These are phyloP conservation scores for Acanthamoeba triangularis DNA, from an alignment of 208 protist species.

Conservation along the genomic window DNA sequence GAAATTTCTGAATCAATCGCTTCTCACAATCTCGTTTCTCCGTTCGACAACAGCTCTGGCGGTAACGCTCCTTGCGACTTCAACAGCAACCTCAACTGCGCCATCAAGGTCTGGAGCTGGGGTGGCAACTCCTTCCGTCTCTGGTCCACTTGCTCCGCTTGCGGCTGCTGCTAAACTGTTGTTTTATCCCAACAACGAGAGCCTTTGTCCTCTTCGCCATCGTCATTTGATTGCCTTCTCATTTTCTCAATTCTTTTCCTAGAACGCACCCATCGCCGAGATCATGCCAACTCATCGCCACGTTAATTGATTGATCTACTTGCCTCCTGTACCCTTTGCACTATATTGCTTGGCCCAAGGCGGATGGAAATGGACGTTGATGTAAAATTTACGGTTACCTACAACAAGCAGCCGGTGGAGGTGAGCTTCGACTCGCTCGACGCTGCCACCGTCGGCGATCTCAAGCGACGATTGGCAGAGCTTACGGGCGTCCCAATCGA, in stretches of 20 bases:
- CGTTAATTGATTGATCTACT: background rate
- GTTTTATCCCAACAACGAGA: background rate
- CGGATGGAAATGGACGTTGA: background rate
- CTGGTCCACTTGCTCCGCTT: slow-evolving; percentile 40
- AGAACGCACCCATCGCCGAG: background rate
- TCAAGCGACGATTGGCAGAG: slow-evolving; percentile 12
- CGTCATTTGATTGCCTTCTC: background rate
- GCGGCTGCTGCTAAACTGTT: slow-evolving; percentile 26
- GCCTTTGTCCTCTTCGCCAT: background rate
- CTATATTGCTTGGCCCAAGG: no score
- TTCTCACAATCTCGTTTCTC: background rate
- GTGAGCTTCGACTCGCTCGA: background rate
- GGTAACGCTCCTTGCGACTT: slow-evolving; percentile 45
- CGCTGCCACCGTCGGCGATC: background rate
- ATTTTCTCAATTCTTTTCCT: background rate
- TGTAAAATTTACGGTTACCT: background rate
- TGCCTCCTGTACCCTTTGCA: background rate
- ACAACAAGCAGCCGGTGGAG: background rate
- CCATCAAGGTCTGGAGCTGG: slow-evolving; percentile 77
- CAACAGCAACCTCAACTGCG: slow-evolving; percentile 77
- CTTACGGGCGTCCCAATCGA: slow-evolving; percentile 1
- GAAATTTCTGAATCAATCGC: background rate
- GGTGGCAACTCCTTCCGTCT: slow-evolving; percentile 70
- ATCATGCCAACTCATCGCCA: background rate
- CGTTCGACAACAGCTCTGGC: background rate